Evolutionary conservation across 1,284 basidiomycete species (phyloP), one percentile per base, ranked within the genome.

Genomic region (Sporisorium scitamineum): DNA sequence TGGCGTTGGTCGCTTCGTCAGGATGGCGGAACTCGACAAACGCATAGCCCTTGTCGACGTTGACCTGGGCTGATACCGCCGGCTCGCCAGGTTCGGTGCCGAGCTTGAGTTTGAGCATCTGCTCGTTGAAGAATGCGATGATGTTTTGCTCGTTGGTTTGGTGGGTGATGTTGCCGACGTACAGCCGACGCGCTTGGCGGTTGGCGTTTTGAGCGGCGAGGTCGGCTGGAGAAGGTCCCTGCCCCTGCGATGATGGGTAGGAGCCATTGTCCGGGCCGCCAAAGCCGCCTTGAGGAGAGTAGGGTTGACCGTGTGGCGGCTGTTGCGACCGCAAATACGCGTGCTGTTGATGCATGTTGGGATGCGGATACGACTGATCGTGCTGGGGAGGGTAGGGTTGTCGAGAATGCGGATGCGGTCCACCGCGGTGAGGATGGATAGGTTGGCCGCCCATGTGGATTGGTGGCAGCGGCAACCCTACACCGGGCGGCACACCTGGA

Each of bases 21-120:
- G 95, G 92, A 72, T 93, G 95, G 61, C 95, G 94, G 89, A 99
- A 98, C 94, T 98, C 84, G 37, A 76, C 62, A 84, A 97, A 97
- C 0, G 96, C 97, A 83, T 97, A 98, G 79, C 94, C 94, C 89
- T 97, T 98, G 86, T 98, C 97, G 80, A 94, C 93, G 85, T 97
- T 97, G 87, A 97, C 93, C 83, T 97, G 94, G 1, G 96, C 94
- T 11, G 92, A 91, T 26, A 95, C 89, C 41, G 97, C 94, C 13
- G 96, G 93, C 75, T 95, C 94, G 42, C 76, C 80, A 16, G 72
- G 67, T 18, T 73, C 70, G 22, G 90, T 90, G 53, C 77, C 79
- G 89, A 94, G 92, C 20, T 84, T 83, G 61, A 84, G 79, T 86
- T 98, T 94, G 52, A 89, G 90, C 95, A 99, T 97, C 87, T 96